Evolutionary conservation across 257 asterid genomes (phyloP), one percentile per base, ranked within the genome.

Genomic region (Plectranthus barbatus): DNA sequence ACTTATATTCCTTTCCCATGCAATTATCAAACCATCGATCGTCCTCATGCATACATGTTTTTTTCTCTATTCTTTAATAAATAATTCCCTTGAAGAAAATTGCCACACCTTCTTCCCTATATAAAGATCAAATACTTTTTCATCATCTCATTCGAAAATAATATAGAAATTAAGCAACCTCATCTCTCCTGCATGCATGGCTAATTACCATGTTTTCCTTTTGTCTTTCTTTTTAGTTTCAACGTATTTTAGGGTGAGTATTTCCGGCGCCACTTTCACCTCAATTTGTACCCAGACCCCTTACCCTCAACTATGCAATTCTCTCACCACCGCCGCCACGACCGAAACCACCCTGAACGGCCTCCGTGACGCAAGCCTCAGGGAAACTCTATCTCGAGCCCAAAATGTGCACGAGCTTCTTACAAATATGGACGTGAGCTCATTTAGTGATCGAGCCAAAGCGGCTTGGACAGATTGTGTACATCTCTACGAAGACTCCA

Each of bases 391-490:
- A 26, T 26, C 70, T 29, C 76, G 72, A 42, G 85, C 82, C 40
- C 29, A 65, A 56, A 40, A 65, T 4, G 42, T 74, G 18, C 47
- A 41, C 47, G 13, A 41, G 0, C 62, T 74, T 56, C 63, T 81
- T 37, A 64, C 77, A 8, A 23, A 36, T 13, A 68, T 72, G 76
- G 72, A 81, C 73, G 5, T 60, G 5, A 65, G 47, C 56, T 72
- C 83, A 61, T 62, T 68, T 53, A 58, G 68, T 61, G 60, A 79
- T 41, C 77, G 67, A 46, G 78, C 33, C 37, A 77, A 72, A 45
- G 54, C 71, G 13, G 91, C 87, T 41, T 81, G 77, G 85, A 23
- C 37, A 0, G 87, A 79, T 60, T 84, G 91, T 42, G 7, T 79
- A 14, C 64, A 78, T 39, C 82, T 81, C 9, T 74, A 79, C 23